These are phyloP conservation scores for Penicillium fimorum DNA, from an alignment of 495 filamentous ascomycete genomes.

Conservation along the genomic window DNA sequence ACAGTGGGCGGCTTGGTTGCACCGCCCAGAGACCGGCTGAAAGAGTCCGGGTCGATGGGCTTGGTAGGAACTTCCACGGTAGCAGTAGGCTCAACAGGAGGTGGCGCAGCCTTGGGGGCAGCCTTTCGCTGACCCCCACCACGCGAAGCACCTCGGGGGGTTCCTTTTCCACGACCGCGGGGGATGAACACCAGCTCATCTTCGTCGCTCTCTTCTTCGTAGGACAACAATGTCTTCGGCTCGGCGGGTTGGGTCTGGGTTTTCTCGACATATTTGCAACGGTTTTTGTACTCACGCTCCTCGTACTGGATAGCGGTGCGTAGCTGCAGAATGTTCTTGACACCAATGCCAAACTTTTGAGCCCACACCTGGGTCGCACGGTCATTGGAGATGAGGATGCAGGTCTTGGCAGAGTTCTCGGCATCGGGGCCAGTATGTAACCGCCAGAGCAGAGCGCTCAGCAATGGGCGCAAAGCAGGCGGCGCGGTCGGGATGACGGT, in stretches of 20 bases:
- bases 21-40: conserved; percentile 43
- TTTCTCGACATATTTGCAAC: conserved; percentile 50
- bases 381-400: conserved; percentile 61
- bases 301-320: conserved; percentile 58
- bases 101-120: conserved; percentile 14
- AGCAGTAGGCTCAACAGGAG: conserved; percentile 27
- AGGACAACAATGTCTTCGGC: conserved; percentile 43
- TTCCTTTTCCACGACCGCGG: conserved; percentile 44
- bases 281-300: conserved; percentile 58
- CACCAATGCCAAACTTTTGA: conserved; percentile 57
- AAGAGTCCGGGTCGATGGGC: conserved; percentile 57
- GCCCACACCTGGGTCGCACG: conserved; percentile 54
- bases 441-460: conserved; percentile 62
- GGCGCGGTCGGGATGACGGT: conserved; percentile 43
- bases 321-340: conserved; percentile 59
- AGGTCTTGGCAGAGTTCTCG: conserved; percentile 39
- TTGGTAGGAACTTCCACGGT: conserved; percentile 47
- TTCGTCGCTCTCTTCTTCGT: conserved; percentile 56
- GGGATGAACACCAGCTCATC: conserved; percentile 59
- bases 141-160: conserved; percentile 30
- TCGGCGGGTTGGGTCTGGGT: conserved; percentile 35
- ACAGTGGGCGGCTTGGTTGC: conserved; percentile 32
- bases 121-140: conserved; percentile 27
- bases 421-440: conserved; percentile 50
- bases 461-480: conserved; percentile 51